Evolutionary conservation across 208 protist genomes (phyloP).

Genomic region (Acanthamoeba lenticulata): DNA sequence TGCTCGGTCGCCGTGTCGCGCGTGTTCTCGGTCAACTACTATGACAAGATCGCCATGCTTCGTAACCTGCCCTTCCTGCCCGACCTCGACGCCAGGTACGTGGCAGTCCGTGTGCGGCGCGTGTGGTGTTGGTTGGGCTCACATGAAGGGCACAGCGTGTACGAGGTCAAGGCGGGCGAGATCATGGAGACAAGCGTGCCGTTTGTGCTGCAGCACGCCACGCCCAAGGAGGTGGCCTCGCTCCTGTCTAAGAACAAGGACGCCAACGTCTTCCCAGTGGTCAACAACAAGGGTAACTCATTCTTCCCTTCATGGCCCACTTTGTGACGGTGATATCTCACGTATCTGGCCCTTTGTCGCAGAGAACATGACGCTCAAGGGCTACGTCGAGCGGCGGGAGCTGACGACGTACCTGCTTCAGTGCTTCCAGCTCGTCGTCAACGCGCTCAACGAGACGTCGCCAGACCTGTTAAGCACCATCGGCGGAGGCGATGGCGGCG

Average conservation of each 20-base stretch:
- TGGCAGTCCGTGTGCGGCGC: neutral
- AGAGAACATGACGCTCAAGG: constrained; percentile 20
- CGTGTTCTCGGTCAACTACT: constrained; percentile 8
- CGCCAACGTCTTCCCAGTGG: constrained; percentile 62
- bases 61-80: constrained; percentile 68
- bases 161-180: constrained; percentile 53
- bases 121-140: neutral
- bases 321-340: neutral
- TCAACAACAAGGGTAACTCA: neutral
- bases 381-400: constrained; percentile 15
- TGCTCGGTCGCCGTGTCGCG: neutral
- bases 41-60: constrained; percentile 62
- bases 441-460: neutral
- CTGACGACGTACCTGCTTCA: constrained; percentile 8
- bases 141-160: neutral
- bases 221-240: constrained; percentile 38
- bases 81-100: constrained; percentile 51
- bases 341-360: neutral
- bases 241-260: constrained; percentile 60
- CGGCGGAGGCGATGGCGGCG: neutral
- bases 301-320: neutral
- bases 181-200: constrained; percentile 69
- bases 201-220: constrained; percentile 51
- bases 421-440: constrained; percentile 24
- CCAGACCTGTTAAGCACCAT: too few species aligned